Evolutionary conservation across 768 basidiomycete genomes (phyloP), one percentile per base, ranked within the genome.

Genomic region (Scleroderma citrinum): DNA sequence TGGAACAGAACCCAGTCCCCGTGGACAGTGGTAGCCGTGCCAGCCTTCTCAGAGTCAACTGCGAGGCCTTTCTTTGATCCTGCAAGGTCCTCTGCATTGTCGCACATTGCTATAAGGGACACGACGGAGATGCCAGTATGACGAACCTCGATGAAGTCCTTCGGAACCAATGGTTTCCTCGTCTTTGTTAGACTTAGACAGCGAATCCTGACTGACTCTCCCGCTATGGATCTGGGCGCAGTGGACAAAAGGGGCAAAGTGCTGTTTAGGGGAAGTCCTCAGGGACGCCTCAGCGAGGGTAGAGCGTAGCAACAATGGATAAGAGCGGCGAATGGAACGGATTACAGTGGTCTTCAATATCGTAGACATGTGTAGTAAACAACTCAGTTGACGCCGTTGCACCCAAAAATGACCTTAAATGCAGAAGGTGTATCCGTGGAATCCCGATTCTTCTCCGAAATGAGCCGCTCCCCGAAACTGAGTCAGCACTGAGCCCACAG

Each of bases 1-100:
- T 95, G 91, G 62, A 92, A 91, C 2, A 96, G 70, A 11, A 95
- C 91, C 91, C 92, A 96, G 58, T 89, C 87, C 2, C 88, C 88
- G 35, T 72, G 75, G 44, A 81, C 64, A 61, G 74, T 75, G 3
- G 73, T 69, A 2, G 81, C 68, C 5, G 81, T 79, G 62, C 74
- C 77, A 48, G 74, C 72, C 1, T 75, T 76, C 59, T 71, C 75
- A 23, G 64, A 65, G 50, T 55, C 52, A 32, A 40, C 26, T 1
- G 47, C 41, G 17, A 63, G 46, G 16, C 44, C 49, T 3, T 53
- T 52, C 39, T 61, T 56, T 7, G 51, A 24, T 19, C 50, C 12
- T n/a, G 52, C 51, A 10, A 52, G 56, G 47, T 69, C 63, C 55
- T 64, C 68, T 65, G 46, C 14, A n/a, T 46, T 54, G 13, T 19